Conservation (phyloP, 768 basidiomycete genomes). For the Trametes meyenii region DNA sequence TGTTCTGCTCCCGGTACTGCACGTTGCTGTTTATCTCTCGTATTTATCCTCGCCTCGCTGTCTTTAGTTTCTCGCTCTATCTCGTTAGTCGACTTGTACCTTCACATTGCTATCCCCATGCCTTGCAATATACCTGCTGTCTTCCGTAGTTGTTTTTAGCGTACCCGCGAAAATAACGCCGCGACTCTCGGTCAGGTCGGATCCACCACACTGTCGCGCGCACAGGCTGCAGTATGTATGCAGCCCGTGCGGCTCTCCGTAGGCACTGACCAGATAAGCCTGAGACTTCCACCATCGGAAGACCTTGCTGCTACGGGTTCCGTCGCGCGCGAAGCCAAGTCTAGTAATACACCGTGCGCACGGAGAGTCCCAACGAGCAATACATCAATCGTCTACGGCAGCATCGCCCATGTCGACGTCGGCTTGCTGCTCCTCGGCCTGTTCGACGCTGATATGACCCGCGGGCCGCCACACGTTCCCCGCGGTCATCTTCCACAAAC, state of each 20-base stretch:
- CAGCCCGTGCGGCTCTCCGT: too few relatives aligned
- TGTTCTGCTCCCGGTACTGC: background rate
- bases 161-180: too few relatives aligned
- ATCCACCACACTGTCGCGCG: too few relatives aligned
- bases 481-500: slow-evolving; percentile 83
- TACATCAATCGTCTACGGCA: slow-evolving; percentile 37
- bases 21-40: background rate
- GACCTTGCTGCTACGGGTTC: too few relatives aligned
- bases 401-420: slow-evolving; percentile 51
- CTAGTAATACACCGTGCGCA: background rate
- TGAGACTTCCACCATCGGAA: too few relatives aligned
- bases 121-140: background rate
- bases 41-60: background rate
- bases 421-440: slow-evolving; percentile 55
- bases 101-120: background rate
- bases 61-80: background rate
- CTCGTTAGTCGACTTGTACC: background rate
- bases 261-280: too few relatives aligned
- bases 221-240: too few relatives aligned
- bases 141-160: background rate
- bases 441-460: slow-evolving; percentile 81
- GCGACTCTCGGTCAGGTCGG: too few relatives aligned
- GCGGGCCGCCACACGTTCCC: slow-evolving; percentile 86
- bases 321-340: too few relatives aligned
- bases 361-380: background rate